Evolutionary conservation across 352 stramenopile species (phyloP), one percentile per base, ranked within the genome.

Genomic region (Phytopythium chamaehyphon): DNA sequence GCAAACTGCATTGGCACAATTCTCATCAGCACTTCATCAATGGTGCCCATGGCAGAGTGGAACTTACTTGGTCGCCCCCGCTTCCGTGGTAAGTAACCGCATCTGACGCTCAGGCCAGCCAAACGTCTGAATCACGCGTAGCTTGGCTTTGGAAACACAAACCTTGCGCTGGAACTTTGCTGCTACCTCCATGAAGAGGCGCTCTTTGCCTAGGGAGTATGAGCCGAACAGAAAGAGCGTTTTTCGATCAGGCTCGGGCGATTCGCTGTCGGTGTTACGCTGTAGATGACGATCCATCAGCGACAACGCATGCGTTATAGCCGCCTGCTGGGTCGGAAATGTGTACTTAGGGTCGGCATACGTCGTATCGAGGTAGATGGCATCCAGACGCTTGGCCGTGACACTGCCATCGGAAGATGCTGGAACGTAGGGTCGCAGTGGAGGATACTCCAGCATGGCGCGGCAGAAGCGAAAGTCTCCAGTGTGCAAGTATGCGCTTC

Each of bases 191-290:
- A 98, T 88, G 51, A 98, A 98, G n/a, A 98, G 83, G 18, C 85
- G 80, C 61, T 99, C 96, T 59, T 99, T 99, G 16, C 96, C 96
- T 54, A 99, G 98, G 8, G 92, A 97, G 54, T 99, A 98, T 21
- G 93, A 96, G 23, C 95, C 96, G 73, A 98, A 98, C 12, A 98
- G 68, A 55, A 97, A 97, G 0, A 99, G 69, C 18, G 85, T 66
- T 48, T 86, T 87, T n/a, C 90, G 64, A 42, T 75, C 58, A 11
- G 22, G 40, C 22, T 47, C 40, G 40, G 40, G 40, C 22, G 40
- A 15, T 14, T 35, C 12, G 14, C 22, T 23, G 22, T 15, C 22
- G 21, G 10, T 7, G 9, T 38, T 8, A 5, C n/a, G 44, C 47
- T 59, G 66, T 3, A 65, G 39, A 24, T 79, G 70, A 18, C 67